Evolutionary conservation across 805 yeast species (phyloP).

Genomic region (Torulaspora gathmanii): DNA sequence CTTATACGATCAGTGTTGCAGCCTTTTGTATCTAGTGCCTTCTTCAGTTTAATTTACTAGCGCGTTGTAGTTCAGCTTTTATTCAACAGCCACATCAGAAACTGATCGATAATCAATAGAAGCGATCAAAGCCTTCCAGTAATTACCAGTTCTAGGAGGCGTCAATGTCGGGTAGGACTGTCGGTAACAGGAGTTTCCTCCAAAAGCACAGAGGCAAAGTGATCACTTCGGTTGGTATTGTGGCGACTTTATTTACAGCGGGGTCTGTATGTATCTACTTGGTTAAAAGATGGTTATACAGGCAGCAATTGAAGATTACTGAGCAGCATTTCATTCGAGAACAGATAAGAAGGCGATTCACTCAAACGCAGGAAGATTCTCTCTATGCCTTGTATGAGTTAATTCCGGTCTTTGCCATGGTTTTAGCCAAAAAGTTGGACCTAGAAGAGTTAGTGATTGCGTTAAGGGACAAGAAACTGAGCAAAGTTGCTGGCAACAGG

Average conservation of each 20-base stretch:
- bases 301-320: slow-evolving; percentile 44
- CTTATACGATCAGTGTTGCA: too few species aligned
- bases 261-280: slow-evolving; percentile 28
- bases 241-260: slow-evolving; percentile 28
- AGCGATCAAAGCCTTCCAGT: neutral
- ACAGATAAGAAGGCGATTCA: slow-evolving; percentile 73
- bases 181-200: slow-evolving; percentile 15
- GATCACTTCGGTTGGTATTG: slow-evolving; percentile 19
- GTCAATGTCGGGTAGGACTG: slow-evolving; percentile 1
- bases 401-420: slow-evolving; percentile 62
- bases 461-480: slow-evolving; percentile 25
- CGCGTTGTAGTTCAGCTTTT: neutral
- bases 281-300: slow-evolving; percentile 31
- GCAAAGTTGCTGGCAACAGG: slow-evolving; percentile 8
- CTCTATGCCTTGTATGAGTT: slow-evolving; percentile 77
- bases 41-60: neutral
- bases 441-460: slow-evolving; percentile 26
- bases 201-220: slow-evolving; percentile 29
- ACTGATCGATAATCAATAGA: neutral
- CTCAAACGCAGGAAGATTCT: slow-evolving; percentile 90
- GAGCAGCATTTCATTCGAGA: slow-evolving; percentile 59
- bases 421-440: slow-evolving; percentile 25
- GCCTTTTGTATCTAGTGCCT: neutral
- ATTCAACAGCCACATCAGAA: neutral
- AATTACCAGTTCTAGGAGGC: neutral